Conservation (phyloP, 768 basidiomycete species). For the Daedaleopsis nitida region DNA sequence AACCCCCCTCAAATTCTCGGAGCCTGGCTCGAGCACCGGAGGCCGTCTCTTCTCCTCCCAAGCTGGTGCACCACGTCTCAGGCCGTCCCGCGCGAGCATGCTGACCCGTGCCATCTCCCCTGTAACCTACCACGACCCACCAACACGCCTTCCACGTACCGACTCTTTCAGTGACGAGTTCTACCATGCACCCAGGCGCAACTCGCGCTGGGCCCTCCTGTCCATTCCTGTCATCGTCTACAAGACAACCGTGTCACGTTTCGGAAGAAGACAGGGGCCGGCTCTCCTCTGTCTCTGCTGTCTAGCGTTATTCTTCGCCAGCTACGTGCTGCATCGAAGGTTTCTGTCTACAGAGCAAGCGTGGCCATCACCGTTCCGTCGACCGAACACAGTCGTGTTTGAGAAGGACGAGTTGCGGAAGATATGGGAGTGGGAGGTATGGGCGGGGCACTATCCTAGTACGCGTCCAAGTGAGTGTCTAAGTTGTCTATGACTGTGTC, state of each 20-base stretch:
- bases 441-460: constrained; percentile 91
- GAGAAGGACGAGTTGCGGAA: constrained; percentile 66
- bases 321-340: constrained; percentile 60
- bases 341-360: constrained; percentile 60
- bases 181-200: constrained; percentile 54
- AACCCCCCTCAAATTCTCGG: constrained; percentile 1
- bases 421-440: constrained; percentile 90
- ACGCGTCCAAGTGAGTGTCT: constrained; percentile 93
- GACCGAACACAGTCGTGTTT: constrained; percentile 72
- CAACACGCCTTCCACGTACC: constrained; percentile 40
- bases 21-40: neutral
- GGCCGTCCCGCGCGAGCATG: constrained; percentile 7
- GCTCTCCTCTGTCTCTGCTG: constrained; percentile 52
- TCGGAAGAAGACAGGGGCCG: constrained; percentile 61
- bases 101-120: neutral
- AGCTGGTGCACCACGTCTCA: constrained; percentile 8
- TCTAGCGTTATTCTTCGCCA: constrained; percentile 47
- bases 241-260: constrained; percentile 54
- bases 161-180: constrained; percentile 33
- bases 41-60: neutral
- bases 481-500: constrained; percentile 70
- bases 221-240: constrained; percentile 60
- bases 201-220: constrained; percentile 48
- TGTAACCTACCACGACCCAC: constrained; percentile 3
- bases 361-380: constrained; percentile 56